Evolutionary conservation across 1,139 yeast species (phyloP).

Genomic region (Candida tetrigidarum): DNA sequence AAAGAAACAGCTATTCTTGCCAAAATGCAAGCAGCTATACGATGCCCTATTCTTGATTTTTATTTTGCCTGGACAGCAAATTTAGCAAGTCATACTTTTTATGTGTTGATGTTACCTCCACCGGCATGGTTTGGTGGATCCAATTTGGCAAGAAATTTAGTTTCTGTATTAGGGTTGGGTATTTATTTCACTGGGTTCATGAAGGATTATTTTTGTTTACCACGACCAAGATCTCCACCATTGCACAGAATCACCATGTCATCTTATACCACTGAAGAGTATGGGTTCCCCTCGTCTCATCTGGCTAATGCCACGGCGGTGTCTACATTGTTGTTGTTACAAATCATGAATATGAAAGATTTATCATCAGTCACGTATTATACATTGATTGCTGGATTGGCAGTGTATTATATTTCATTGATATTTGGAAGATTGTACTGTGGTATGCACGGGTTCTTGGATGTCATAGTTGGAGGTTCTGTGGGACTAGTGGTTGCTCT

Average conservation of each 20-base stretch:
- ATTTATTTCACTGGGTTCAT: constrained; percentile 77
- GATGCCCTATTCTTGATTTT: constrained; percentile 62
- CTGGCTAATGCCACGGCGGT: constrained; percentile 92
- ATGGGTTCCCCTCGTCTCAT: constrained; percentile 95
- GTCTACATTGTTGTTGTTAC: constrained; percentile 49
- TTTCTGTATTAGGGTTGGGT: constrained; percentile 81
- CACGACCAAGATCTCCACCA: constrained; percentile 94
- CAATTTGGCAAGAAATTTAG: constrained; percentile 65
- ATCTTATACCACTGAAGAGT: constrained; percentile 87
- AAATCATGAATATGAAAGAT: constrained; percentile 17
- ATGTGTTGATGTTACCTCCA: constrained; percentile 84
- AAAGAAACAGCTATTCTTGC: constrained; percentile 68
- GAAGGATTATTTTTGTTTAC: constrained; percentile 87
- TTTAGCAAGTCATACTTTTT: constrained; percentile 92
- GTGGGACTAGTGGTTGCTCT: constrained; percentile 60
- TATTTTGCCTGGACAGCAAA: constrained; percentile 92
- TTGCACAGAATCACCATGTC: constrained; percentile 87
- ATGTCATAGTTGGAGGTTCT: constrained; percentile 64
- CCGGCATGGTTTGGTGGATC: constrained; percentile 85
- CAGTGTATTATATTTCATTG: constrained; percentile 65
- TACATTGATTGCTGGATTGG: constrained; percentile 20
- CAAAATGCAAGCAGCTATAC: constrained; percentile 54
- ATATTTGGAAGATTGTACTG: constrained; percentile 87
- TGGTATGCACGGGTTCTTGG: constrained; percentile 97
- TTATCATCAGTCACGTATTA: constrained; percentile 13